Percentiles rank a stretch among this genome's conserved stretches.
These are phyloP conservation scores for Arthrobotrys iridis DNA, from an alignment of 2,329 filamentous ascomycete genomes.

Conservation along the genomic window DNA sequence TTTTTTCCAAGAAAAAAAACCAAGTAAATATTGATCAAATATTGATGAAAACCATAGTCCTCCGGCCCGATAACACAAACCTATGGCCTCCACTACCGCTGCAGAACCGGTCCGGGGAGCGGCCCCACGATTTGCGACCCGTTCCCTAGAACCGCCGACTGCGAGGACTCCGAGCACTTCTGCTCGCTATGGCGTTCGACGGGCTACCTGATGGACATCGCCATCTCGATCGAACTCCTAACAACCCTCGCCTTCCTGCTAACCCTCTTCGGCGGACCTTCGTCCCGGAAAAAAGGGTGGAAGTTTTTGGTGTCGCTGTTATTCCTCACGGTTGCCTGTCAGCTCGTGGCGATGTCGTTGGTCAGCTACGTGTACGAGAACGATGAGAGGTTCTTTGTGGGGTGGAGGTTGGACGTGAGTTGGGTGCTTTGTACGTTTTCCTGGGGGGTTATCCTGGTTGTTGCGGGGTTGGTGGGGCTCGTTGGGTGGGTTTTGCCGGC, in stretches of 20 bases:
- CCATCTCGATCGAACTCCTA: conserved; percentile 82
- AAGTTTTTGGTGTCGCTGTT: conserved; percentile 23
- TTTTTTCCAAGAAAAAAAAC: conserved; percentile 58
- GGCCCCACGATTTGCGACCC: conserved; percentile 66
- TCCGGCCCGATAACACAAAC: conserved; percentile 68
- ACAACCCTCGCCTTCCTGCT: conserved; percentile 81
- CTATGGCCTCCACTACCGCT: conserved; percentile 83
- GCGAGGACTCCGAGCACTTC: conserved; percentile 75
- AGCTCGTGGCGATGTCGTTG: conserved; percentile 55
- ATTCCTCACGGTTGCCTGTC: conserved; percentile 43
- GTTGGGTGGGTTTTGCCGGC: conserved; percentile 56
- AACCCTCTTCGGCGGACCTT: conserved; percentile 79
- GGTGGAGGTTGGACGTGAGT: conserved; percentile 57
- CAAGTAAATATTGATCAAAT: not conserved
- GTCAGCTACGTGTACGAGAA: conserved; percentile 58
- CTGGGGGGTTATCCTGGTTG: conserved; percentile 55
- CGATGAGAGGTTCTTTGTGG: conserved; percentile 58
- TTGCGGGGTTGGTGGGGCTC: conserved; percentile 52
- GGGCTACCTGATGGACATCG: conserved; percentile 86
- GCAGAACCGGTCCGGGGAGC: conserved; percentile 72
- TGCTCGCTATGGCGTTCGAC: conserved; percentile 91
- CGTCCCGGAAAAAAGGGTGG: conserved; percentile 76
- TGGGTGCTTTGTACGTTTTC: conserved; percentile 57
- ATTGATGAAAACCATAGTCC: conserved; percentile 55
- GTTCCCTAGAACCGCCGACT: conserved; percentile 76